Percentiles rank a stretch among this genome's conserved stretches.
Conservation (phyloP, 352 stramenopile species). For the Phytophthora cryptogea region DNA sequence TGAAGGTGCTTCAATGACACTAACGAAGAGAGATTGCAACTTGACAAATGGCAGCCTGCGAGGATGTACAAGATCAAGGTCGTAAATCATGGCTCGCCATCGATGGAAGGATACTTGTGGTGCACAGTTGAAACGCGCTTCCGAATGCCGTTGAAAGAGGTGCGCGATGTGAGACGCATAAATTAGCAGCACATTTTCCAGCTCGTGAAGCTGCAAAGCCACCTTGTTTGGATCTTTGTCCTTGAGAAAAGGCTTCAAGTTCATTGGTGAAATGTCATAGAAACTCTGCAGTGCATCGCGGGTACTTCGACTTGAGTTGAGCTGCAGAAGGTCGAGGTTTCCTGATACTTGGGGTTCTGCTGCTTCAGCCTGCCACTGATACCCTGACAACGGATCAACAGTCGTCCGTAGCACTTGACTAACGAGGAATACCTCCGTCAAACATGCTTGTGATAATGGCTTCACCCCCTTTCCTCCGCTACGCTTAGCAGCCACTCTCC, state of each 20-base stretch:
- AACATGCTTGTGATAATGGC: conserved; percentile 23
- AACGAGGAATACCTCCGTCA: conserved; percentile 52
- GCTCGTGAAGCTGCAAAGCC: conserved; percentile 14
- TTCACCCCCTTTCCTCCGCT: neutral
- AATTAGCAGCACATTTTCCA: conserved; percentile 45
- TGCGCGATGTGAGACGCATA: conserved; percentile 49
- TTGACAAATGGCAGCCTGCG: conserved; percentile 24
- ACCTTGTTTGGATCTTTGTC: neutral
- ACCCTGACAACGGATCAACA: conserved; percentile 23
- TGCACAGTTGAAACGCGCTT: conserved; percentile 29
- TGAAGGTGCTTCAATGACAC: conserved; percentile 6
- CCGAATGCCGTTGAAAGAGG: conserved; percentile 47
- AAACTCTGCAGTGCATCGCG: conserved; percentile 27
- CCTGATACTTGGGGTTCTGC: neutral
- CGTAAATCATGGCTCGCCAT: conserved; percentile 41
- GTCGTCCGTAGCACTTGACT: conserved; percentile 39
- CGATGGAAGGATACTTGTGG: conserved; percentile 34
- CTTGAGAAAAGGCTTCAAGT: conserved; percentile 4
- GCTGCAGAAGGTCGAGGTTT: neutral
- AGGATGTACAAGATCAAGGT: conserved; percentile 38
- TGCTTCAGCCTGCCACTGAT: conserved; percentile 5
- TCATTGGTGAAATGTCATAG: conserved; percentile 30
- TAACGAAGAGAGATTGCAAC: conserved; percentile 29
- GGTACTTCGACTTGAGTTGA: conserved; percentile 5
- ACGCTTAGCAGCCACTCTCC: conserved; percentile 46